Conservation (phyloP, 768 basidiomycete species). For the Pholiota molesta region DNA sequence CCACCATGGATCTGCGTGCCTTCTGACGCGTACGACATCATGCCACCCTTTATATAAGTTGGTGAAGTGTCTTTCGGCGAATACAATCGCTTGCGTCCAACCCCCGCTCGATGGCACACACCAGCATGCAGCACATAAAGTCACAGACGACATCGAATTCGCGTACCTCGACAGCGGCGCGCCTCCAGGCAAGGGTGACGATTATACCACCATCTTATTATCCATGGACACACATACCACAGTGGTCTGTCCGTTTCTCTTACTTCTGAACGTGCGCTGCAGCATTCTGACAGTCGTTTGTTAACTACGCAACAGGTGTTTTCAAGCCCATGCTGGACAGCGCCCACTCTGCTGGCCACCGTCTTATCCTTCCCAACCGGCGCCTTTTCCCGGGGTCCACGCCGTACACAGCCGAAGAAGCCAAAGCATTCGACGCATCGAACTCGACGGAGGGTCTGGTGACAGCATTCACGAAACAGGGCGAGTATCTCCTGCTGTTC, state of each 20-base stretch:
- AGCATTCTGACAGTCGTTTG: not conserved
- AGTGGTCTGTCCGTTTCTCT: conserved; percentile 20
- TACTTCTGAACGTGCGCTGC: too few relatives aligned
- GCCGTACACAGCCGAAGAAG: conserved; percentile 30
- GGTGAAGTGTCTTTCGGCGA: too few relatives aligned
- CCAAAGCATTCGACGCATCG: conserved; percentile 12
- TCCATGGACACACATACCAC: conserved; percentile 35
- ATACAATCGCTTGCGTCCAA: too few relatives aligned
- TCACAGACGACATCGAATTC: conserved; percentile 22
- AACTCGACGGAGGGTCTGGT: conserved; percentile 18
- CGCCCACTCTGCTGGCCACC: conserved; percentile 22
- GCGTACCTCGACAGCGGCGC: conserved; percentile 33
- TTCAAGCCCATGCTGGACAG: conserved; percentile 25
- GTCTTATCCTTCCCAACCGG: conserved; percentile 35
- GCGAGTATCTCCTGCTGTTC: conserved; percentile 30
- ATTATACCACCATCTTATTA: conserved; percentile 29
- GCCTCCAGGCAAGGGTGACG: conserved; percentile 10
- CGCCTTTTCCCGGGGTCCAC: conserved; percentile 37
- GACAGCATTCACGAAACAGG: conserved; percentile 28
- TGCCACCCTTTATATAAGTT: too few relatives aligned
- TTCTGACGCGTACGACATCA: too few relatives aligned
- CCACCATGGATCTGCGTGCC: too few relatives aligned
- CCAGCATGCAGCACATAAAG: conserved; percentile 16
- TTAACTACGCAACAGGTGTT: conserved; percentile 16
- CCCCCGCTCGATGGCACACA: not conserved